A percentile compares a stretch with the other conserved stretches of the same genome.
Conservation (phyloP, 2,329 filamentous ascomycete species). For the Phaeosphaeriaceae sp. region DNA sequence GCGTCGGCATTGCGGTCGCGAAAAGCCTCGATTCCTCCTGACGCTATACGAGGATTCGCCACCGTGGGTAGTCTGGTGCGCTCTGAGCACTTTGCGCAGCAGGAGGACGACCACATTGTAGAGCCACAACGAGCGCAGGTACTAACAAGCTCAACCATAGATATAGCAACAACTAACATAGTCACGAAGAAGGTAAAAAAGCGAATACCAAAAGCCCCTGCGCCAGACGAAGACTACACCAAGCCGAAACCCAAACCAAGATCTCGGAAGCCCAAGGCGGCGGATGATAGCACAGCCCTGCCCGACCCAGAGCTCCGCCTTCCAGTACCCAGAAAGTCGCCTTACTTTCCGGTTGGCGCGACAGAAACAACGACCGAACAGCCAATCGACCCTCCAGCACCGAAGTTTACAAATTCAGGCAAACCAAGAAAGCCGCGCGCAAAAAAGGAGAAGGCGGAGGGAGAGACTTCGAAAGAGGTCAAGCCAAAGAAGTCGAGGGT, state of each 20-base stretch:
- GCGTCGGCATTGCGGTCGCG: constrained; percentile 39
- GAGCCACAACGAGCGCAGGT: constrained; percentile 12
- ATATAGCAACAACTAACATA: background rate
- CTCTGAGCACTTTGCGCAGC: constrained; percentile 35
- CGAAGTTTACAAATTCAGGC: constrained; percentile 27
- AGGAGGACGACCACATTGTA: constrained; percentile 17
- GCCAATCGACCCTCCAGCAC: constrained; percentile 9
- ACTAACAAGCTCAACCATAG: constrained; percentile 6
- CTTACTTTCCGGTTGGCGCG: constrained; percentile 24
- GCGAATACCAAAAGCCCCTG: constrained; percentile 17
- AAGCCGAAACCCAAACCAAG: constrained; percentile 35
- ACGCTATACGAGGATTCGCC: constrained; percentile 40
- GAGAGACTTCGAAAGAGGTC: constrained; percentile 17
- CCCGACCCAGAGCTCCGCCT: constrained; percentile 23
- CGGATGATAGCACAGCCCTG: constrained; percentile 18
- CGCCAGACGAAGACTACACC: constrained; percentile 12
- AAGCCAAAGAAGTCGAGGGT: constrained; percentile 34
- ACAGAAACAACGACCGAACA: constrained; percentile 9
- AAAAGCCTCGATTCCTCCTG: constrained; percentile 34
- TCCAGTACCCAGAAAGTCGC: constrained; percentile 27
- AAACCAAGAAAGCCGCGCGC: constrained; percentile 41
- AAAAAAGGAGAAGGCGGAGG: constrained; percentile 33
- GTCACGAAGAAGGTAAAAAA: constrained; percentile 27
- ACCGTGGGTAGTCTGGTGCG: constrained; percentile 43
- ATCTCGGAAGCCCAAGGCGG: constrained; percentile 32